phyloP scores from a whole-genome alignment of 495 filamentous ascomycete genomes.

The Rostrohypoxylon terebratum region DNA sequence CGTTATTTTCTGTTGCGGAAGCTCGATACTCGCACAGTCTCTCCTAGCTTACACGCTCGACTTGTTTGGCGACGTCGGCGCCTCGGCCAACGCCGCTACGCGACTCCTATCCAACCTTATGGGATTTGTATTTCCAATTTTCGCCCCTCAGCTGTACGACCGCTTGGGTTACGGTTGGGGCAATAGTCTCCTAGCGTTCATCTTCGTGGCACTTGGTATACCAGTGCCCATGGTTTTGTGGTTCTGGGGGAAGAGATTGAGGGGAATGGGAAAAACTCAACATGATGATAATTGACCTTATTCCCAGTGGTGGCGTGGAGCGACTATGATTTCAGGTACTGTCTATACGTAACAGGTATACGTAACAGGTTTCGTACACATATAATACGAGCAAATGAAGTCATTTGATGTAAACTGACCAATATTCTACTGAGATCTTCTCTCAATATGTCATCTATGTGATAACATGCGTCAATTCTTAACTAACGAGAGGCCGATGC shows the following conservation, averaged over 20 bases:
- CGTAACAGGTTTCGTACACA: background rate
- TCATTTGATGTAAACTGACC: background rate
- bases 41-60: slow-evolving; percentile 70
- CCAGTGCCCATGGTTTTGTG: slow-evolving; percentile 59
- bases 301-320: background rate
- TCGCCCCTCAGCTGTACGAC: slow-evolving; percentile 62
- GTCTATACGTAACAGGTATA: background rate
- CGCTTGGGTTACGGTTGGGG: slow-evolving; percentile 64
- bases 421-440: background rate
- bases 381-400: background rate
- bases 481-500: background rate
- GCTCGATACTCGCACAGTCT: slow-evolving; percentile 69
- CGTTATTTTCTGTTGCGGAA: slow-evolving; percentile 66
- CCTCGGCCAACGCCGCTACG: slow-evolving; percentile 38
- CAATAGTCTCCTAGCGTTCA: slow-evolving; percentile 62
- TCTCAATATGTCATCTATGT: background rate
- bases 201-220: slow-evolving; percentile 56
- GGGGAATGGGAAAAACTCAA: slow-evolving; percentile 25
- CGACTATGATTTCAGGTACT: too few relatives aligned
- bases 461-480: background rate
- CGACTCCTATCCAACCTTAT: slow-evolving; percentile 40
- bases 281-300: background rate
- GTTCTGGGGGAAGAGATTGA: slow-evolving; percentile 49
- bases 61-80: slow-evolving; percentile 39
- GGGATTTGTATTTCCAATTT: slow-evolving; percentile 64